Conservation (phyloP, 176 grass and related monocot species). For the Juncus effusus region DNA sequence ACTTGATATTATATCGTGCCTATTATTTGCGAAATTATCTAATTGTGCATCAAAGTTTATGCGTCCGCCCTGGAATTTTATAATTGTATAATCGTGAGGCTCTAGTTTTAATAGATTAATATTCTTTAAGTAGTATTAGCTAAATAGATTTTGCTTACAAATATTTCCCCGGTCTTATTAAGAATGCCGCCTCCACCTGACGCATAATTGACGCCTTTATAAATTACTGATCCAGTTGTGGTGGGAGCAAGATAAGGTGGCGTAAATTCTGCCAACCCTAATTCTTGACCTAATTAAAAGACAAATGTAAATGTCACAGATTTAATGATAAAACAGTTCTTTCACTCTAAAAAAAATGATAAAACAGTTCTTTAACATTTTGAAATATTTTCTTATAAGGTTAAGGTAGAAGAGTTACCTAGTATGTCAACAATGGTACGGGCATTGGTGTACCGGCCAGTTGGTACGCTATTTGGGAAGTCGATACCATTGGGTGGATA, state of each 20-base stretch:
- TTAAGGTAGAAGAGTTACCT: conserved; percentile 27
- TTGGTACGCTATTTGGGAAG: conserved; percentile 40
- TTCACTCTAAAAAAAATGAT: too few species aligned
- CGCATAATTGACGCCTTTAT: conserved; percentile 80
- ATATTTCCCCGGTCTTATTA: conserved; percentile 61
- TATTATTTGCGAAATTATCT: conserved; percentile 63
- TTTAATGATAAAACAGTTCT: too few species aligned
- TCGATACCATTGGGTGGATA: conserved; percentile 73
- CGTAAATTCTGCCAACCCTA: conserved; percentile 42
- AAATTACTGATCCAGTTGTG: conserved; percentile 40
- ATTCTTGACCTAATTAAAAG: conserved; percentile 47
- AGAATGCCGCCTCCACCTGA: conserved; percentile 85
- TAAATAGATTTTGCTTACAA: conserved; percentile 46
- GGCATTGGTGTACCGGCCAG: conserved; percentile 79
- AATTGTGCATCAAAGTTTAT: conserved; percentile 74
- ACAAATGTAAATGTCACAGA: not conserved
- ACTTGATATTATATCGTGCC: conserved; percentile 53
- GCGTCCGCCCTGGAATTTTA: conserved; percentile 44
- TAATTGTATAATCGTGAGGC: too few species aligned
- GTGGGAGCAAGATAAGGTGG: conserved; percentile 65
- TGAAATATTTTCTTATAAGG: too few species aligned
- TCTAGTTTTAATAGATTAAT: too few species aligned
- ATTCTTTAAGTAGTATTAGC: not conserved
- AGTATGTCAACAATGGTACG: conserved; percentile 68
- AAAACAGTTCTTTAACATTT: too few species aligned